Evolutionary conservation across 176 grass and related monocot genomes (phyloP), one percentile per base, ranked within the genome.

Genomic region (Ampelocalamus luodianensis): DNA sequence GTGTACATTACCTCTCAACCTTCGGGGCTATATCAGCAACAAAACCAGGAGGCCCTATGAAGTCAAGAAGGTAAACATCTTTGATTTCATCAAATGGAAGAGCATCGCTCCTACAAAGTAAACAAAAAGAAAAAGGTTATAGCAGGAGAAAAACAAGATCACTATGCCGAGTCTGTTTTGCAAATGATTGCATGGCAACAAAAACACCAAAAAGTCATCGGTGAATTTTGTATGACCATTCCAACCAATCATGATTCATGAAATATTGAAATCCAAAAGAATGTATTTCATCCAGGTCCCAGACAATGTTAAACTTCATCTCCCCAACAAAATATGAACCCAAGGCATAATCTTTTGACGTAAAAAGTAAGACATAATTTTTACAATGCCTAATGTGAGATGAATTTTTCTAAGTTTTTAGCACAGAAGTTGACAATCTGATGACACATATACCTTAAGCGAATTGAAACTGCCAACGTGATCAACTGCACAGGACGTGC

Each of bases 31-130:
- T 74, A 39, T 95, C 96, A 80, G 83, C 56, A 12, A 98, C 79
- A 82, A 98, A 98, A 85, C 93, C 93, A 6, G 89, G 88, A 74
- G 96, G 91, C n/a, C 96, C 96, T 24, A 90, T 72, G 49, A 98
- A 98, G 78, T 98, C 96, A 70, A 95, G 90, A 72, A 98, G 87
- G 87, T 95, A 95, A 42, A 93, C 91, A 68, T 95, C 93, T 73
- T 87, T 83, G 55, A 98, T 92, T 87, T 95, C 93, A 85, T 90
- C 87, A 79, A 95, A 84, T 16, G 91, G 93, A 51, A 95, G 91
- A 80, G 65, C 72, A 71, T 98, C 77, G 4, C 63, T 86, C 84
- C 96, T 95, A 75, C 3, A 84, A 68, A 40, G 77, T 51, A 72
- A 26, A 45, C 5, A 55, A 15, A 40, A 34, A 24, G 40, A 29